Evolutionary conservation across 2,329 filamentous ascomycete genomes (phyloP), one percentile per base, ranked within the genome.

Genomic region (Alternaria gansuensis): DNA sequence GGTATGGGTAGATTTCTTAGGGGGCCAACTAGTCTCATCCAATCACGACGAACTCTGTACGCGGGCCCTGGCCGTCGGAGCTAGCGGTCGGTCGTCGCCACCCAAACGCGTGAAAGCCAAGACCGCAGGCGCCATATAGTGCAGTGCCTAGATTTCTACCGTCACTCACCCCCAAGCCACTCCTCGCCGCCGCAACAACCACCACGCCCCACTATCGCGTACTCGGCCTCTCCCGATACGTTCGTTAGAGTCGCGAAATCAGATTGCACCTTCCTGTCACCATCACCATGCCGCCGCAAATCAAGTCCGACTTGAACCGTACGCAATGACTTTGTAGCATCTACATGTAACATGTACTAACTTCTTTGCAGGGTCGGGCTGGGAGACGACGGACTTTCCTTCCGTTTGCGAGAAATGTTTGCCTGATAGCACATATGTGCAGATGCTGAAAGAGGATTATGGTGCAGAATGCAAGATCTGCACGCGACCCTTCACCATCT

Each of bases 401-500:
- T 93, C 90, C 3, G 90, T 95, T 33, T 95, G 87, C 82, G 95
- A 99, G 80, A 93, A 89, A 74, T 99, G 95, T 77, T 86, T 99
- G 2, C 93, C 94, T 14, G 93, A 97, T 62, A 98, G 98, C 72
- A 94, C 94, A 2, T 99, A 96, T 74, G 95, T 99, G 41, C 95
- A 98, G 80, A 98, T 99, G 93, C 84, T 99, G 60, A 99, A 99
- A 80, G 93, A 98, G 75, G 94, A 99, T 78, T 89, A 96, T 72
- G 95, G 93, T 70, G 91, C 90, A 57, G 80, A 81, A 78, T 86
- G 84, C 79, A 86, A 87, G 74, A 84, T 88, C 67, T 99, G 95
- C 80, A 98, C 94, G 6, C 88, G 95, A 61, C 95, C 95, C 0
- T 99, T 97, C 74, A 98, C 95, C 26, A 86, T 98, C 53, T 99